Conservation (phyloP, 208 protist species). For the Leishmania turanica region DNA sequence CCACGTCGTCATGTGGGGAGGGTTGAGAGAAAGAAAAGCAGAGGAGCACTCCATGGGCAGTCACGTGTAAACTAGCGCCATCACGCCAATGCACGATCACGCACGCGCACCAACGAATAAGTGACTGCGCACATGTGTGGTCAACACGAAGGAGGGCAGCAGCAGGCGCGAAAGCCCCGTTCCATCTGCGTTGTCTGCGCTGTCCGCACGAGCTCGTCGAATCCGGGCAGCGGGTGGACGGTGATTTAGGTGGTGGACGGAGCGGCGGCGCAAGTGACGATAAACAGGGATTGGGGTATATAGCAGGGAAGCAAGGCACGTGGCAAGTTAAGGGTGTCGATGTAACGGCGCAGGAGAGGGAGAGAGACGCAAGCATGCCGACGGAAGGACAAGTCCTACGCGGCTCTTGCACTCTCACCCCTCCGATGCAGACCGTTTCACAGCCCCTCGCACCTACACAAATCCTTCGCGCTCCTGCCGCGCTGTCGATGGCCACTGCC, state of each 20-base stretch:
- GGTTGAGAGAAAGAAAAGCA: background rate
- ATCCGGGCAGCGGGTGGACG: background rate
- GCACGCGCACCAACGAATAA: background rate
- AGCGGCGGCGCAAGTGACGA: background rate
- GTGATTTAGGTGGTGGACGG: background rate
- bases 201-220: background rate
- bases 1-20: background rate
- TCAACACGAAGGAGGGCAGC: background rate
- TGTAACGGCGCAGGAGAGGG: background rate
- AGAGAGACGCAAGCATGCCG: background rate
- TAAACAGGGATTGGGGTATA: background rate
- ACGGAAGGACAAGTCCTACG: background rate
- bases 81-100: background rate
- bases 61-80: background rate
- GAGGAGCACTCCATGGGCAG: background rate
- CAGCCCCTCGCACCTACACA: background rate
- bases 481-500: background rate
- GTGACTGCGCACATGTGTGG: no score
- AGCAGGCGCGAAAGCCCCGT: background rate
- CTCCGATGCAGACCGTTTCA: background rate
- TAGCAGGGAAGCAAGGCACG: background rate
- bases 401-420: background rate
- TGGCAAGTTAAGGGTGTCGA: background rate
- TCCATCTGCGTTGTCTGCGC: background rate
- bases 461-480: background rate